These are phyloP conservation scores for Pontederia paniculata DNA, from an alignment of 176 grass and related monocot species.

Conservation along the genomic window DNA sequence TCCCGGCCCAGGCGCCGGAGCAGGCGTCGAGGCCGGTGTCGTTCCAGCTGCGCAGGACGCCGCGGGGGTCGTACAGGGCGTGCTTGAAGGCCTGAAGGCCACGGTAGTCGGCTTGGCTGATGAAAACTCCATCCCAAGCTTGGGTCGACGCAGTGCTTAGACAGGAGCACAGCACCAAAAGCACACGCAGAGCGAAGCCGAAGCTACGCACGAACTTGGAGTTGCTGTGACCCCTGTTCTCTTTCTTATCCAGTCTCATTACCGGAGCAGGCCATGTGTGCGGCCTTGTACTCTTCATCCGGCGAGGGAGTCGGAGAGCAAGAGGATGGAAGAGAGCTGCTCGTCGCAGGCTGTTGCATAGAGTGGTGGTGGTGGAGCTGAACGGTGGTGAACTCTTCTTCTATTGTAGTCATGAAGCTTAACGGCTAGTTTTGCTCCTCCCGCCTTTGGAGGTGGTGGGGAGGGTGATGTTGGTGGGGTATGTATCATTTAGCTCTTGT, in stretches of 20 bases:
- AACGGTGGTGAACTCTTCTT: neutral
- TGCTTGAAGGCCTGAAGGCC: slow-evolving; percentile 62
- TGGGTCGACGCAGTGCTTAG: neutral
- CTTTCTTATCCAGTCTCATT: neutral
- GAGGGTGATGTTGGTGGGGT: too few species aligned
- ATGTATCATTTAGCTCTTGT: too few species aligned
- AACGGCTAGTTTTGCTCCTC: too few species aligned
- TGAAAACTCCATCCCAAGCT: slow-evolving; percentile 40
- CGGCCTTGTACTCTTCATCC: neutral
- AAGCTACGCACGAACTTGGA: neutral
- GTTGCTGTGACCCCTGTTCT: neutral
- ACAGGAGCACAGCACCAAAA: neutral
- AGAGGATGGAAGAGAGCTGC: too few species aligned
- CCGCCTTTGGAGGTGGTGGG: too few species aligned
- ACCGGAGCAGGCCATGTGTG: neutral
- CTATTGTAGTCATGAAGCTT: too few species aligned
- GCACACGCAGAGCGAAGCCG: neutral
- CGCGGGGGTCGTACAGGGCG: slow-evolving; percentile 34
- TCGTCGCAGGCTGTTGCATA: neutral
- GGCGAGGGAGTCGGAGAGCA: neutral
- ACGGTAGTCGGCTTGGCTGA: slow-evolving; percentile 43
- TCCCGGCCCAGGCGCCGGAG: slow-evolving; percentile 46
- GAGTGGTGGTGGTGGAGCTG: neutral
- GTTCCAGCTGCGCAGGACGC: slow-evolving; percentile 53
- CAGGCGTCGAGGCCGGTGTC: slow-evolving; percentile 58